Evolutionary conservation across 805 yeast species (phyloP), one percentile per base, ranked within the genome.

Genomic region (Wickerhamomyces silvicola): DNA sequence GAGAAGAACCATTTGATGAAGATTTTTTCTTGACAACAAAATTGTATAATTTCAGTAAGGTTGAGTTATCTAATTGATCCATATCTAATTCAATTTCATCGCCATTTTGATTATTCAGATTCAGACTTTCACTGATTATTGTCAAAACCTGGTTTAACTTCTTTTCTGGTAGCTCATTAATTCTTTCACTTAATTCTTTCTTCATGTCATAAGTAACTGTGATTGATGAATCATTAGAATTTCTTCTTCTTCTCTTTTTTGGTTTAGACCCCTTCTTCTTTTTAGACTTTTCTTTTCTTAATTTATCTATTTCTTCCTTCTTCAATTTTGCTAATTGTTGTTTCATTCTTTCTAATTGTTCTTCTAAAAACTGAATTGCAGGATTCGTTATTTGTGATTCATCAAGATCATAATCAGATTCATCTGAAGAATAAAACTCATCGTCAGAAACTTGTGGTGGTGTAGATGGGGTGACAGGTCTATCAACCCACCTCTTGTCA

Each of bases 21-120:
- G 36, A 18, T 23, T 45, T 50, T 52, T 64, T 66, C 57, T 67
- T 64, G 53, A 81, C 83, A 45, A 92, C 86, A 46, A 81, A 83
- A 55, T 81, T 80, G 68, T 87, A 90, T 41, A 92, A 66, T 51
- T 84, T 83, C 54, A 84, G 62, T 33, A 90, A 71, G 2, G 97
- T 88, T 25, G 74, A 64, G 43, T 85, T 86, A 48, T 85, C 95
- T 46, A 92, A 70, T 59, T 81, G 81, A 55, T 92, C 97, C 78
- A 92, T 82, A 59, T 92, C 98, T 38, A 92, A 70, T 65, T 92
- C 98, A 39, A 92, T 92, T 64, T 92, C 97, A 36, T 90, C 97
- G 48, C 86, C 90, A 37, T 68, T 72, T 46, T 54, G 59, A 45
- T 51, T 65, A 47, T 57, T 70, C 46, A 72, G 66, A 39, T 74